Evolutionary conservation across 129 eudicot species (phyloP), one percentile per base, ranked within the genome.

Genomic region (Mikania micrantha): DNA sequence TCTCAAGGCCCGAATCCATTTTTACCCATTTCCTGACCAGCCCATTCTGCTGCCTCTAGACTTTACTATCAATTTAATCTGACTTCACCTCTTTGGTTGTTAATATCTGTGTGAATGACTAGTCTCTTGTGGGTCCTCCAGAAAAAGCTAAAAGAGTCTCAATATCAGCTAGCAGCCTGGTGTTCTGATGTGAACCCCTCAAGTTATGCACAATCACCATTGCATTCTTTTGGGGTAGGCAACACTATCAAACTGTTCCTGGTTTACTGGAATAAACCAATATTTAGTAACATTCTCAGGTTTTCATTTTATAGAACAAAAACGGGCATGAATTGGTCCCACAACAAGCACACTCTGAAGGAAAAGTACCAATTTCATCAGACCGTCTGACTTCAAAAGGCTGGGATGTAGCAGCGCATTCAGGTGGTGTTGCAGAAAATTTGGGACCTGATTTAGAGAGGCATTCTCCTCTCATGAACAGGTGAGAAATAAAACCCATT

Each of bases 91-190:
- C n/a, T 50, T 34, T 24, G 16, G 60, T 24, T 24, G 16, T 24
- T 24, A 10, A 24, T 53, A 53, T 53, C 60, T 4, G 34, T 53
- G 34, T 53, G 60, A 53, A 53, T 53, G 60, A 53, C 60, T 53
- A 53, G 34, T 53, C 60, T 53, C 34, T 53, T 53, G 32, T 58
- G 38, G 36, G 19, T 73, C 54, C 29, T 42, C 60, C 67, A 93
- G 98, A 78, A 91, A 84, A 93, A 93, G 84, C 78, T 88, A 60
- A 93, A 93, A 84, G 98, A 93, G 73, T 93, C 95, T 71, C 96
- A 93, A 67, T 93, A 93, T 71, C 96, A 88, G 77, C 74, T 93
- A 53, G 85, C 91, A 71, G 86, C 90, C 3, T 88, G 95, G 91
- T 89, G 82, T 63, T 82, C 95, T 68, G 95, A 86, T 77, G 66